Percentiles rank a stretch among this genome's conserved stretches.
phyloP scores from a whole-genome alignment of 2,329 filamentous ascomycete genomes.

The Fusarium sp. region DNA sequence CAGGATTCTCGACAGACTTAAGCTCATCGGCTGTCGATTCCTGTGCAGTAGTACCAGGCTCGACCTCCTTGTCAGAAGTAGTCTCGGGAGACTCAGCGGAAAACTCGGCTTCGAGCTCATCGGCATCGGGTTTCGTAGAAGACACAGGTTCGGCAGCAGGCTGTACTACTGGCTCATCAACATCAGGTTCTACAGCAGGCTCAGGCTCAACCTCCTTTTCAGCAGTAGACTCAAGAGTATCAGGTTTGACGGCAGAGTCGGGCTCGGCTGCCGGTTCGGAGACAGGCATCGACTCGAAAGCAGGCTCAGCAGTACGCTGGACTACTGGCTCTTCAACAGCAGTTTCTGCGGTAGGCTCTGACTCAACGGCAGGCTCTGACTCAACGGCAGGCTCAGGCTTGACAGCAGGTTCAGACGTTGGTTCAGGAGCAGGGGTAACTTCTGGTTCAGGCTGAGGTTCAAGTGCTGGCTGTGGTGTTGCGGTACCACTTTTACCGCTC shows the following conservation, averaged over 20 bases:
- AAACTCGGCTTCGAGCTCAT: neutral
- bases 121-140: neutral
- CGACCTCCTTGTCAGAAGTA: neutral
- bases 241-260: neutral
- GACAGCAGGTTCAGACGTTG: neutral
- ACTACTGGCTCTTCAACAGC: too few relatives aligned
- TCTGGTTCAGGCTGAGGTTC: neutral
- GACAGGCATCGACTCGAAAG: neutral
- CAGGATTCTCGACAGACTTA: neutral
- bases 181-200: neutral
- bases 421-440: neutral
- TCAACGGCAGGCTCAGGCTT: neutral
- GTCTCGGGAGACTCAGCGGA: neutral
- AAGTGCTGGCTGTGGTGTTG: neutral
- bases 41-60: neutral
- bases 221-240: neutral
- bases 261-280: neutral
- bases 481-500: conserved; percentile 1
- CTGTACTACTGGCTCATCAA: neutral
- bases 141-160: neutral
- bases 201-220: too few relatives aligned
- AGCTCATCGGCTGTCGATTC: conserved; percentile 1
- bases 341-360: neutral
- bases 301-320: neutral
- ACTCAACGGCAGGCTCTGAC: neutral